These are phyloP conservation scores for Solanum medicagineum DNA, from an alignment of 257 asterid species.

Conservation along the genomic window DNA sequence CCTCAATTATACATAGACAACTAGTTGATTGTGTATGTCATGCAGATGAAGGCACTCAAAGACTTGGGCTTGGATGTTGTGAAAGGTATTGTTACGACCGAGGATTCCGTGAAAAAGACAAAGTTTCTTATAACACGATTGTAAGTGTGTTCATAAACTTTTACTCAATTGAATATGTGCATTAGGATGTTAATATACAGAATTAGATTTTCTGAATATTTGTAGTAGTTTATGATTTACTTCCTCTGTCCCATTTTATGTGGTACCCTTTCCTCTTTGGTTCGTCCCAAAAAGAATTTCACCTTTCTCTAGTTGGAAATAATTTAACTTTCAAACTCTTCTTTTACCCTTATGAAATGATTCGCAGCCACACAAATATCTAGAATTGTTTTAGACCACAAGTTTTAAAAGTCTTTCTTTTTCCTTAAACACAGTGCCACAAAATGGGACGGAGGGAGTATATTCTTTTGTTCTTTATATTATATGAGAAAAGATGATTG, in stretches of 20 bases:
- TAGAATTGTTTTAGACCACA: no score
- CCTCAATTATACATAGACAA: background rate
- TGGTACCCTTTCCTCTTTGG: no score
- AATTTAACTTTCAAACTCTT: no score
- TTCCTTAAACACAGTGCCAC: no score
- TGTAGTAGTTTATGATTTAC: background rate
- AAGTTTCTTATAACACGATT: conserved; percentile 56
- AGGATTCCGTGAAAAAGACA: conserved; percentile 63
- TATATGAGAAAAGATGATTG: background rate
- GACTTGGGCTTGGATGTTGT: conserved; percentile 89
- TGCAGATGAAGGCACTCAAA: conserved; percentile 91
- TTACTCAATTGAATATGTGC: background rate
- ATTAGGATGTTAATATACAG: background rate
- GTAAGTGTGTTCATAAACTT: conserved; percentile 28
- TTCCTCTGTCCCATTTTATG: no score
- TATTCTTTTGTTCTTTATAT: background rate
- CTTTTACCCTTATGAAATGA: no score
- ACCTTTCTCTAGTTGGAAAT: no score
- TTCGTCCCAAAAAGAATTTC: no score
- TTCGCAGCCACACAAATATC: no score
- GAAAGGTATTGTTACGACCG: conserved; percentile 85
- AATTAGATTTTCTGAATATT: background rate
- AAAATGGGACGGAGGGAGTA: background rate
- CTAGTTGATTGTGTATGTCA: background rate
- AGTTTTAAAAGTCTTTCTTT: no score